Evolutionary conservation across 2,329 filamentous ascomycete species (phyloP).

Genomic region (Akanthomyces lecanii): DNA sequence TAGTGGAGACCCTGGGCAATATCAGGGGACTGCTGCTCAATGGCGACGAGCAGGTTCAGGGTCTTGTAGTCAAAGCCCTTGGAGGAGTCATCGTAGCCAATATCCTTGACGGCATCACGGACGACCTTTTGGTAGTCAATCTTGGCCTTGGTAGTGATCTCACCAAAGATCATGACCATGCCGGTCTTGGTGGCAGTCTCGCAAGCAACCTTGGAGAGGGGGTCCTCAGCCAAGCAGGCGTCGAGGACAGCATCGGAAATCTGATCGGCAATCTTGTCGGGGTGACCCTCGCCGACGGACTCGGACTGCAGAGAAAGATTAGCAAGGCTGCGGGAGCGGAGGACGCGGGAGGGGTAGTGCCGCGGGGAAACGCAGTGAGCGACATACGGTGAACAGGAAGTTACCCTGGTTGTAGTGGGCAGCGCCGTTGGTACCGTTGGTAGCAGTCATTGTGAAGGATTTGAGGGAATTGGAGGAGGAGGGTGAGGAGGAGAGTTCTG

Average conservation of each 20-base stretch:
- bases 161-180: slow-evolving; percentile 98
- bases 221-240: slow-evolving; percentile 91
- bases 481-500: slow-evolving; percentile 24
- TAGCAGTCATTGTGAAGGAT: slow-evolving; percentile 52
- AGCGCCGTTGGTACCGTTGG: slow-evolving; percentile 45
- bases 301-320: slow-evolving; percentile 57
- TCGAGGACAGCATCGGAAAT: slow-evolving; percentile 98
- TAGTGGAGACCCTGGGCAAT: slow-evolving; percentile 99
- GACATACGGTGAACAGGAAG: slow-evolving; percentile 75
- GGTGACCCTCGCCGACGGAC: slow-evolving; percentile 85
- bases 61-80: slow-evolving; percentile 99
- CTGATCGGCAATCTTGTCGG: slow-evolving; percentile 97
- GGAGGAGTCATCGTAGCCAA: slow-evolving; percentile 92
- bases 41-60: slow-evolving; percentile 95
- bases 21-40: slow-evolving; percentile 98
- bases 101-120: slow-evolving; percentile 92
- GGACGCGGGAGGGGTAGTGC: not conserved
- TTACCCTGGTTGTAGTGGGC: slow-evolving; percentile 59
- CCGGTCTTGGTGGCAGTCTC: slow-evolving; percentile 99
- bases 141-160: slow-evolving; percentile 94
- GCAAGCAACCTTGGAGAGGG: slow-evolving; percentile 97
- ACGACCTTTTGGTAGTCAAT: slow-evolving; percentile 99
- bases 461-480: slow-evolving; percentile 23
- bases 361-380: slow-evolving; percentile 8
- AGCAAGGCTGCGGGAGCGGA: slow-evolving; percentile 19